Percentiles rank a stretch among this genome's conserved stretches.
These are phyloP conservation scores for Prunus mira DNA, from an alignment of 306 rosid genomes.

Conservation along the genomic window DNA sequence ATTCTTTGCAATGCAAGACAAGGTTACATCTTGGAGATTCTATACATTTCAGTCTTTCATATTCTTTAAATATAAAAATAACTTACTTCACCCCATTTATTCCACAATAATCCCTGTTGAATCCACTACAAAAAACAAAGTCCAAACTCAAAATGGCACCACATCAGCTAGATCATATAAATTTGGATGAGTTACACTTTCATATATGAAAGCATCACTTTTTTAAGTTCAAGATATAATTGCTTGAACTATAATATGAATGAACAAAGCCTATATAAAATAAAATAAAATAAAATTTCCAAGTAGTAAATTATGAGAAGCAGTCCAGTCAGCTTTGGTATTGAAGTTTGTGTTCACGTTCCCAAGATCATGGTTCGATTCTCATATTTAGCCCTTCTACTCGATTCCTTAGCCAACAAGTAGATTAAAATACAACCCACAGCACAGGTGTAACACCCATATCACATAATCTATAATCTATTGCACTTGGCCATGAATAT, in stretches of 20 bases:
- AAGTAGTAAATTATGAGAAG: background rate
- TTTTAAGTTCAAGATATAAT: no score
- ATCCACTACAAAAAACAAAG: background rate
- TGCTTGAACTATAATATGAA: background rate
- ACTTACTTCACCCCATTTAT: no score
- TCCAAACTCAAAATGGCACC: background rate
- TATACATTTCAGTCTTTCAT: background rate
- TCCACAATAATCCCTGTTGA: no score
- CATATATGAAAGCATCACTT: no score
- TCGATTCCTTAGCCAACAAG: background rate
- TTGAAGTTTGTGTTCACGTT: conserved; percentile 18
- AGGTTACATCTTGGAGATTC: conserved; percentile 5
- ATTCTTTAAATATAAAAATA: no score
- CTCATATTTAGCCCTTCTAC: background rate
- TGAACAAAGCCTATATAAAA: background rate
- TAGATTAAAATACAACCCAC: background rate
- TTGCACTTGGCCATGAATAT: background rate
- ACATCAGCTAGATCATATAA: no score
- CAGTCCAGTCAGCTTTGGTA: conserved; percentile 7
- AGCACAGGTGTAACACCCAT: no score
- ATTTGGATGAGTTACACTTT: no score
- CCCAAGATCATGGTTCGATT: conserved; percentile 15
- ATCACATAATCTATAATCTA: no score
- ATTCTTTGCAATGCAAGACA: conserved; percentile 47
- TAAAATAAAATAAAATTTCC: background rate